phyloP scores from a whole-genome alignment of 192 early-diverging fungal species.

The Coemansia umbellata region DNA sequence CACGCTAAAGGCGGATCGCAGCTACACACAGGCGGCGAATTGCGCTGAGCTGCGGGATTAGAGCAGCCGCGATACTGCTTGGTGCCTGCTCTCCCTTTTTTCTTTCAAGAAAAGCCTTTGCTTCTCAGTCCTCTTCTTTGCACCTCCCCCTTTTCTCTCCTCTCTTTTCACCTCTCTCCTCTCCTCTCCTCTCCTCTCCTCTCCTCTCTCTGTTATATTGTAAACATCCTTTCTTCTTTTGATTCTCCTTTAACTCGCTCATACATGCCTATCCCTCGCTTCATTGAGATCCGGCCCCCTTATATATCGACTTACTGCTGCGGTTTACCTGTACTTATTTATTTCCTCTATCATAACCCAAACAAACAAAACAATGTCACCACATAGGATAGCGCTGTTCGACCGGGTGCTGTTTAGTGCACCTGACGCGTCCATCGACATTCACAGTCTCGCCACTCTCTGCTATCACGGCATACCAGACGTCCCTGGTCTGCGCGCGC shows the following conservation, averaged over 20 bases:
- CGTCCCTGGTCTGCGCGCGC: slow-evolving; percentile 6
- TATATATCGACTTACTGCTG: too few relatives aligned
- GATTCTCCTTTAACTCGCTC: too few relatives aligned
- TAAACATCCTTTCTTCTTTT: too few relatives aligned
- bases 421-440: neutral
- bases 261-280: too few relatives aligned
- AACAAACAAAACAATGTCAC: slow-evolving; percentile 5
- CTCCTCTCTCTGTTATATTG: too few relatives aligned
- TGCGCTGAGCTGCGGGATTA: too few relatives aligned
- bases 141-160: neutral
- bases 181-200: too few relatives aligned
- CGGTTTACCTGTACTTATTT: too few relatives aligned
- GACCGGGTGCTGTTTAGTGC: slow-evolving; percentile 2
- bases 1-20: too few relatives aligned
- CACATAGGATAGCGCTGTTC: slow-evolving; percentile 4
- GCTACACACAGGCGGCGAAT: too few relatives aligned
- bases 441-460: slow-evolving; percentile 9
- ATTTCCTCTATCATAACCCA: neutral
- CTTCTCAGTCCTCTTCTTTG: neutral
- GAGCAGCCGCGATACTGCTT: too few relatives aligned
- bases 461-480: slow-evolving; percentile 20
- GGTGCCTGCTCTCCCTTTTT: neutral
- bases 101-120: neutral
- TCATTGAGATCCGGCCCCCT: too few relatives aligned
- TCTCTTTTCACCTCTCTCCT: neutral